Conservation (phyloP, 495 filamentous ascomycete genomes). For the Hypoxylon crocopeplum region DNA sequence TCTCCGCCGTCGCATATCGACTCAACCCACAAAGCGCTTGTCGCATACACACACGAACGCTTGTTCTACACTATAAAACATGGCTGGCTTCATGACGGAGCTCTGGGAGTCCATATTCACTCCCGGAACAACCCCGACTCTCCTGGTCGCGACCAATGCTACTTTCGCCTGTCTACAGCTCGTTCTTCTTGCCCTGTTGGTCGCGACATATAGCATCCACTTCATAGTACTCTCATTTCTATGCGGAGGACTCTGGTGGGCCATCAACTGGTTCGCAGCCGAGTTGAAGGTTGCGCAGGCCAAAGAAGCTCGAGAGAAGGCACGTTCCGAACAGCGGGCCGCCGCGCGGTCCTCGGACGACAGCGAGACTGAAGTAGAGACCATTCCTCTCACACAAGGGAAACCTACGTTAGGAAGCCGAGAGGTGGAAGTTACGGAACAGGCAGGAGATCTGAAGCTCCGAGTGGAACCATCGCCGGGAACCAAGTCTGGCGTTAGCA, state of each 20-base stretch:
- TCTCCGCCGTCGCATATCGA: constrained; percentile 31
- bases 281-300: constrained; percentile 74
- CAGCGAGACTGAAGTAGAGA: constrained; percentile 61
- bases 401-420: constrained; percentile 38
- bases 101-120: constrained; percentile 94
- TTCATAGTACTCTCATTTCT: constrained; percentile 81
- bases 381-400: constrained; percentile 36
- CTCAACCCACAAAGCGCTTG: constrained; percentile 9
- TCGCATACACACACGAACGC: constrained; percentile 27
- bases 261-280: constrained; percentile 94
- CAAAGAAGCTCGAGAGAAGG: constrained; percentile 67
- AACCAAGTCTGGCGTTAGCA: constrained; percentile 56
- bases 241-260: constrained; percentile 83
- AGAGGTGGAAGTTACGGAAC: constrained; percentile 48
- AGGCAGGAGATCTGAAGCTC: constrained; percentile 50
- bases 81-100: constrained; percentile 81
- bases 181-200: constrained; percentile 75
- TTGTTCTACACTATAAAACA: constrained; percentile 45
- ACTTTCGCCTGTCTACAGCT: constrained; percentile 85
- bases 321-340: constrained; percentile 47
- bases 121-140: constrained; percentile 83
- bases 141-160: constrained; percentile 88
- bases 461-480: constrained; percentile 42
- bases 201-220: constrained; percentile 86
- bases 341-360: constrained; percentile 42